Base-by-base conservation (phyloP, 257 asterid species). In the Penstemon barbatus region DNA sequence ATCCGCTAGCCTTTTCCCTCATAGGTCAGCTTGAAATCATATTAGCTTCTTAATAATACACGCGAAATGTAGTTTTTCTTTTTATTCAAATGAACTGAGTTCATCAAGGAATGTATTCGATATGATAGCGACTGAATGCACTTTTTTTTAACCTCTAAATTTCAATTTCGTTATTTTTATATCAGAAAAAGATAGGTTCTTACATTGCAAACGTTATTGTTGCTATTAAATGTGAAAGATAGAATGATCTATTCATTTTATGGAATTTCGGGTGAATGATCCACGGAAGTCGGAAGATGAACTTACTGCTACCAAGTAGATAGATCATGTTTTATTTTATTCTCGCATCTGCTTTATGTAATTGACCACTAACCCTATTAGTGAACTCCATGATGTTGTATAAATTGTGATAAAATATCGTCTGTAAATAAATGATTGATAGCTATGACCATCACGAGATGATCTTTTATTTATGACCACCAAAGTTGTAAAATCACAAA, bases 1-100 rank as follows among this genome's bases (percentile, higher is more conserved):
- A 11, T 72, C 85, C 5, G 98, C 88, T 73, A 52, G 76, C 67
- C 98, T 93, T 56, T 91, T 87, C 33, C 99, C 97, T 46, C 96
- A 94, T 65, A 91, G 97, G 99, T 91, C 6, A 61, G 86, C 60
- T 70, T 50, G 33, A 25, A 25, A 2, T 25, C 40, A 4, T 15
- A 4, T 11, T 45, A 6, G 6, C 11, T 38, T 6, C 42, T 33
- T 61, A 44, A 37, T 44, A 2, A 54, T 18, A 41, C 55, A 18
- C 39, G 19, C 45, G 15, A 52, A 56, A 3, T 58, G 66, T 51
- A 11, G 4, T 18, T 66, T 15, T 74, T 46, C 41, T 6, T 9
- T 61, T 51, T 39, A 40, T 11, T 0, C 11, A 48, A n/a, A 40
- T 25, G 55, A 38, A 15, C 48, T 57, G 59, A 19, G 50, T 13